Evolutionary conservation across 225 moss, liverwort and hornwort genomes (phyloP), one percentile per base, ranked within the genome.

Genomic region (Polytrichum formosum): DNA sequence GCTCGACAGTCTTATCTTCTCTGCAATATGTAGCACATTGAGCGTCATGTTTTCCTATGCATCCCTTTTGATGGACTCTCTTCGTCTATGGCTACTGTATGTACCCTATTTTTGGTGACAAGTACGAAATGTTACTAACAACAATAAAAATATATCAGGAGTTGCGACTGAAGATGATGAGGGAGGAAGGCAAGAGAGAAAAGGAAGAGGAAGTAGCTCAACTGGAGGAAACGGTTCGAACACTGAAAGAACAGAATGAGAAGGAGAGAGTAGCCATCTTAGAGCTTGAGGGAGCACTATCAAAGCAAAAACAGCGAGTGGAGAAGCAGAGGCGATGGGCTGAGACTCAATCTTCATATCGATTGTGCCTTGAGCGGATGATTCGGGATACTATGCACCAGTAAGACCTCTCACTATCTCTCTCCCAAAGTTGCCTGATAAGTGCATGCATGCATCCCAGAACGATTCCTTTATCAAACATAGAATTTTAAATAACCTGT

Each of bases 311-410:
- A 62, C 85, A 82, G 72, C 80, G 81, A 76, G 83, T 81, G 83
- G 91, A 73, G 78, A 91, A 73, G 76, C 87, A 82, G 78, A 77
- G 85, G 60, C 78, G 78, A 68, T 82, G 75, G 85, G 83, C 87
- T 64, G 83, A 82, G 74, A 79, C 85, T 26, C 83, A 85, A 70
- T 72, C 88, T 69, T 73, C 84, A 23, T 80, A 88, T 76, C 75
- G 83, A 54, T 68, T 85, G 62, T 88, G 83, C 79, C 76, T 82
- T 27, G 82, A 80, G 73, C 84, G 84, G 64, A 78, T 82, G 84
- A 80, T 82, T 70, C 87, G 84, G 68, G 78, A 87, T 60, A 85
- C 80, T 53, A 82, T 80, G 84, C 84, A 87, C 70, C 88, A 88
- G 84, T 88, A 78, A 74, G 75, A 68, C 27, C 61, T 69, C 69